phyloP scores from a whole-genome alignment of 352 stramenopile genomes.

The Halophytophthora batemanensis region DNA sequence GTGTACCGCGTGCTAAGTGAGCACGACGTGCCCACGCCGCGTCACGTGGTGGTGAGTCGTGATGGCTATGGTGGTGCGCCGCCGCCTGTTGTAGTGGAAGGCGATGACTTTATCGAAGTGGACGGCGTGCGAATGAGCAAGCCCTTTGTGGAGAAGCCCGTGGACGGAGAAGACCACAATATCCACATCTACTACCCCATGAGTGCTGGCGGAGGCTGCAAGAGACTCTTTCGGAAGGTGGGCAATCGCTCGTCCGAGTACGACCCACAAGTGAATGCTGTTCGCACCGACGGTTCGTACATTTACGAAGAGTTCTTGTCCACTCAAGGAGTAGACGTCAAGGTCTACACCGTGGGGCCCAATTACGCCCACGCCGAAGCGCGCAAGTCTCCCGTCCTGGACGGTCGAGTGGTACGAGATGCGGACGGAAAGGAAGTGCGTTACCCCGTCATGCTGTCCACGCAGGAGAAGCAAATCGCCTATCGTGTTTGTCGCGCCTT shows the following conservation, averaged over 20 bases:
- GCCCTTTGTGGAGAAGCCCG: slow-evolving; percentile 99
- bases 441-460: slow-evolving; percentile 98
- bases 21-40: slow-evolving; percentile 92
- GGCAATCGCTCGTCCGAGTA: slow-evolving; percentile 92
- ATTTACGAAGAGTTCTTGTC: slow-evolving; percentile 99
- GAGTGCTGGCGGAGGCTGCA: slow-evolving; percentile 97
- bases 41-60: slow-evolving; percentile 93
- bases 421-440: slow-evolving; percentile 97
- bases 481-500: slow-evolving; percentile 84
- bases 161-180: slow-evolving; percentile 99
- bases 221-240: slow-evolving; percentile 98
- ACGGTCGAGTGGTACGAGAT: slow-evolving; percentile 97
- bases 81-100: slow-evolving; percentile 52
- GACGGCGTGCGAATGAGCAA: slow-evolving; percentile 97
- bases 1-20: slow-evolving; percentile 94
- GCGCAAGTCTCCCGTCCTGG: slow-evolving; percentile 98
- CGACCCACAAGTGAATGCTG: slow-evolving; percentile 94
- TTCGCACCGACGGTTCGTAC: slow-evolving; percentile 90
- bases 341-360: slow-evolving; percentile 98
- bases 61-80: slow-evolving; percentile 83
- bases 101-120: slow-evolving; percentile 81
- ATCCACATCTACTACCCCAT: slow-evolving; percentile 99
- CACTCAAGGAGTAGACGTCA: slow-evolving; percentile 99
- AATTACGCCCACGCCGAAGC: slow-evolving; percentile 99
- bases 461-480: slow-evolving; percentile 98